These are phyloP conservation scores for Aureobasidium lini DNA, from an alignment of 2,329 filamentous ascomycete genomes.

Conservation along the genomic window DNA sequence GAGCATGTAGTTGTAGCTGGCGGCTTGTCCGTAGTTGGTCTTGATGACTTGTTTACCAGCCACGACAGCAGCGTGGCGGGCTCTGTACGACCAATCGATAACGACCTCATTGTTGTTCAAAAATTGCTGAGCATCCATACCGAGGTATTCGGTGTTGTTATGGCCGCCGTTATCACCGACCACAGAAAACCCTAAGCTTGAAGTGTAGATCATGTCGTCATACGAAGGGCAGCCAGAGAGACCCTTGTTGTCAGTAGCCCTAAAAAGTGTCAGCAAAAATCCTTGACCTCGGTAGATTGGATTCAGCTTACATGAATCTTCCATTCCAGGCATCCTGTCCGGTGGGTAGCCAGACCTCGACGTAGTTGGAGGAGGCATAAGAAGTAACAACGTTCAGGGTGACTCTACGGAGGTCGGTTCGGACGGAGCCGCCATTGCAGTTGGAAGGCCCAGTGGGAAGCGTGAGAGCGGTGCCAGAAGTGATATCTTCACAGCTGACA, in stretches of 20 bases:
- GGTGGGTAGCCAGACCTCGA: slow-evolving; percentile 40
- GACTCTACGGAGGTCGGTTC: neutral
- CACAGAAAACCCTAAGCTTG: slow-evolving; percentile 26
- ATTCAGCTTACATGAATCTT: neutral
- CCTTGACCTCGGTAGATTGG: neutral
- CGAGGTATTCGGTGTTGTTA: slow-evolving; percentile 1
- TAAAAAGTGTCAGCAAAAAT: slow-evolving; percentile 17
- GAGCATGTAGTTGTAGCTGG: slow-evolving; percentile 45
- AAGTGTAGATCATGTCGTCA: slow-evolving; percentile 26
- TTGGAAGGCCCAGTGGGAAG: neutral
- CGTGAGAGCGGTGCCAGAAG: neutral
- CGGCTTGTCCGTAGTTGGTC: slow-evolving; percentile 32
- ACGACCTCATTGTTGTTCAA: slow-evolving; percentile 25
- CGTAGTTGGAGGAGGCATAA: neutral
- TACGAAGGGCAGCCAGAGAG: slow-evolving; percentile 28
- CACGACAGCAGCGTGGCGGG: slow-evolving; percentile 26
- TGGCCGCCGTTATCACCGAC: slow-evolving; percentile 29
- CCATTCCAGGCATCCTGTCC: slow-evolving; percentile 14
- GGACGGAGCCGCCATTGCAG: neutral
- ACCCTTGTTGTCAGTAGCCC: slow-evolving; percentile 29
- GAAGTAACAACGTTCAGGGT: neutral
- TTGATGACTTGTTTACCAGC: slow-evolving; percentile 28
- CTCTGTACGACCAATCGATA: slow-evolving; percentile 27
- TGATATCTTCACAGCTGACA: neutral
- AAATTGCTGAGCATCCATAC: slow-evolving; percentile 23